phyloP scores from a whole-genome alignment of 1,284 basidiomycete species.

The Boletellus deceptivus region DNA sequence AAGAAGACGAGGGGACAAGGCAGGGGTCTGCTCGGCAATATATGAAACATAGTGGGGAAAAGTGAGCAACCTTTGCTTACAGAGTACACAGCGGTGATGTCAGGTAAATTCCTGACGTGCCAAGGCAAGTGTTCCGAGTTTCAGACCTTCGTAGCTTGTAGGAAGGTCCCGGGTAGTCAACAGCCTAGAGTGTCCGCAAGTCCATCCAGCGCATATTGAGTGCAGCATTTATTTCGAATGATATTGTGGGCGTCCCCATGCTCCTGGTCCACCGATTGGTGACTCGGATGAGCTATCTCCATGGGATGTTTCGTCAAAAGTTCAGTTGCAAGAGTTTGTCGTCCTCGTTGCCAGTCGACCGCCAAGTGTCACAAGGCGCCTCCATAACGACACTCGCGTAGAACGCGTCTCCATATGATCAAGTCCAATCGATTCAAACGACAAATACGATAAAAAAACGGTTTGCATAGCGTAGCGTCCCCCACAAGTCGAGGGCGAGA shows the following conservation, averaged over 20 bases:
- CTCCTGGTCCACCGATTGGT: not conserved
- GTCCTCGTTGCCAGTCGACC: too few species aligned
- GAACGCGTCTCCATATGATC: not conserved
- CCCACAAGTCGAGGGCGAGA: conserved; percentile 1
- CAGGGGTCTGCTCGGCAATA: not conserved
- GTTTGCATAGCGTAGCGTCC: conserved; percentile 8
- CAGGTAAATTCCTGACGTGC: not conserved
- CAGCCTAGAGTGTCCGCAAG: conserved; percentile 1
- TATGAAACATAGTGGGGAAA: not conserved
- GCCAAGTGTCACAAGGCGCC: too few species aligned
- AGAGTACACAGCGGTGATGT: not conserved
- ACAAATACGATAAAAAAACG: not conserved
- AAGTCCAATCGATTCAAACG: conserved; percentile 8
- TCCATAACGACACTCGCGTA: not conserved
- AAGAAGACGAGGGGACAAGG: not conserved
- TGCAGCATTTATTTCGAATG: not conserved
- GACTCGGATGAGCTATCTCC: not conserved
- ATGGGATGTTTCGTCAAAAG: not conserved
- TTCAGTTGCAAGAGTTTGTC: not conserved
- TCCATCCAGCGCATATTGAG: not conserved
- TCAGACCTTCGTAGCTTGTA: not conserved
- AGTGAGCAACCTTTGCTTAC: not conserved
- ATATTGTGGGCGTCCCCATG: not conserved
- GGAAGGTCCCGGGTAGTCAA: not conserved
- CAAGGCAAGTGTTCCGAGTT: not conserved